Percentiles rank a stretch among this genome's conserved stretches.
Conservation (phyloP, 352 stramenopile genomes). For the Achlya hypogyna region DNA sequence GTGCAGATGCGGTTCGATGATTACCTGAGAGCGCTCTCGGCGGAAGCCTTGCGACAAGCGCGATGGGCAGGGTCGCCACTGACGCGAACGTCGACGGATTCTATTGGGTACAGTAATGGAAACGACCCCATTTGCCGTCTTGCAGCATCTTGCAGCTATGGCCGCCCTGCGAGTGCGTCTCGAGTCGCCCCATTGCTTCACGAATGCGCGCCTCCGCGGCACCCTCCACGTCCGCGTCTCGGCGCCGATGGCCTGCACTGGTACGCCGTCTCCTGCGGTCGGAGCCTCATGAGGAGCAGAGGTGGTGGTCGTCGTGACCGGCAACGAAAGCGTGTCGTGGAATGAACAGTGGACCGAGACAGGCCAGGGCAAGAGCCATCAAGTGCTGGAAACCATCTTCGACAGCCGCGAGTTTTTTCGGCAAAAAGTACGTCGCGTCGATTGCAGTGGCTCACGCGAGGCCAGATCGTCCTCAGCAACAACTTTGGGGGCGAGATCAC, state of each 20-base stretch:
- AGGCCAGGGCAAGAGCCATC: slow-evolving; percentile 26
- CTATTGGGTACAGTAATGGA: no score
- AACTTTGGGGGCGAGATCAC: slow-evolving; percentile 30
- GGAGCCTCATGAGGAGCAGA: slow-evolving; percentile 30
- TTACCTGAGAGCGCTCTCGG: not conserved
- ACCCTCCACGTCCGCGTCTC: slow-evolving; percentile 44
- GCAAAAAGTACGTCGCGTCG: slow-evolving; percentile 30
- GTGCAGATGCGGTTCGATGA: not conserved
- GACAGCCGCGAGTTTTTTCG: slow-evolving; percentile 60
- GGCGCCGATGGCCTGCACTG: slow-evolving; percentile 50
- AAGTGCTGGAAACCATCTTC: slow-evolving; percentile 24
- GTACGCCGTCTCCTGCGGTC: no score
- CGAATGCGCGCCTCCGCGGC: slow-evolving; percentile 44
- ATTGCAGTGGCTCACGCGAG: not conserved
- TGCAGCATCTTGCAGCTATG: no score
- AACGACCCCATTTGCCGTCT: no score
- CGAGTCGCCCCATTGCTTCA: slow-evolving; percentile 41
- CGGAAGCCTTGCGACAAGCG: not conserved
- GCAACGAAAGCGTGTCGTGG: slow-evolving; percentile 58
- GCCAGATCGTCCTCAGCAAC: slow-evolving; percentile 40
- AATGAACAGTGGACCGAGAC: slow-evolving; percentile 27
- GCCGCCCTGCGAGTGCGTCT: no score
- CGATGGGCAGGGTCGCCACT: slow-evolving; percentile 56
- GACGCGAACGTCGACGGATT: no score
- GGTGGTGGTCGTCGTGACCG: slow-evolving; percentile 46